Percentiles rank a stretch among this genome's conserved stretches.
Evolutionary conservation across 257 asterid species (phyloP).

Genomic region (Plantago ovata): DNA sequence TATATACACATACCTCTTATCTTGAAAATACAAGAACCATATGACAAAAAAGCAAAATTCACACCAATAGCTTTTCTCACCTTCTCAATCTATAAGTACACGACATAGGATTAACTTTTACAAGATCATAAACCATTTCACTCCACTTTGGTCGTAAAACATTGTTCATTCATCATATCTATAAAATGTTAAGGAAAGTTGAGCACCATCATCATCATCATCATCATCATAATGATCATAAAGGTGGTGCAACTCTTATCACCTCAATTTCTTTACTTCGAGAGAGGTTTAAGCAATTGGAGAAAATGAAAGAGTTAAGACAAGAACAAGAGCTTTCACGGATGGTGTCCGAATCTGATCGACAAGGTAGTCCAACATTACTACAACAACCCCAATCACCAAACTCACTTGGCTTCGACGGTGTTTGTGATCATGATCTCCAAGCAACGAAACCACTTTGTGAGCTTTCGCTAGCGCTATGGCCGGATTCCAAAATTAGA

Average conservation of each 20-base stretch:
- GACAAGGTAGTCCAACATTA: not conserved
- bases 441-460: slow-evolving; percentile 7
- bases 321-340: slow-evolving; percentile 17
- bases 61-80: not conserved
- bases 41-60: not conserved
- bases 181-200: slow-evolving; percentile 27
- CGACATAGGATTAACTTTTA: slow-evolving; percentile 15
- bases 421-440: slow-evolving; percentile 1
- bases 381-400: not conserved
- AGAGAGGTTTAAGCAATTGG: slow-evolving; percentile 28
- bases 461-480: slow-evolving; percentile 21
- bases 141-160: not conserved
- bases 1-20: slow-evolving; percentile 23
- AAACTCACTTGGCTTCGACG: not conserved
- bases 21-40: slow-evolving; percentile 12
- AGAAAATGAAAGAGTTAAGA: slow-evolving; percentile 25
- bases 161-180: not conserved
- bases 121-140: slow-evolving; percentile 6
- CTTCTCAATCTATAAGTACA: slow-evolving; percentile 9
- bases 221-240: not conserved
- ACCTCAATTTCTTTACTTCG: slow-evolving; percentile 38
- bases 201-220: too few relatives aligned
- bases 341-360: slow-evolving; percentile 3
- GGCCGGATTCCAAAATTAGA: slow-evolving; percentile 14
- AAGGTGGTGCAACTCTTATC: slow-evolving; percentile 2